Evolutionary conservation across 805 yeast genomes (phyloP).

Genomic region (Hanseniaspora thailandica): DNA sequence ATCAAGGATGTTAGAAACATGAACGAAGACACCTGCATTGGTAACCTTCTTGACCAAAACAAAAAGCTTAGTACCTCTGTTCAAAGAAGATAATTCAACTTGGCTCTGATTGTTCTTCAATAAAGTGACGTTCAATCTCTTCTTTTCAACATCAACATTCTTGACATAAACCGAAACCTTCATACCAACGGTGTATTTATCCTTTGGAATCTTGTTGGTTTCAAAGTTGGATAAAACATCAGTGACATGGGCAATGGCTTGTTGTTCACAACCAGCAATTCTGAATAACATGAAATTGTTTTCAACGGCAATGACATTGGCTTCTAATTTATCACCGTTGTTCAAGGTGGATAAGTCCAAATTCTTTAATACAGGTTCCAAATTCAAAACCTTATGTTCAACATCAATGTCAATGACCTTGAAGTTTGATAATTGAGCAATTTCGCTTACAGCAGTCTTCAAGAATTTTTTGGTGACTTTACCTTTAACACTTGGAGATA

Average conservation of each 20-base stretch:
- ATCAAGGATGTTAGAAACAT: conserved; percentile 55
- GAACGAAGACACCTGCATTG: conserved; percentile 65
- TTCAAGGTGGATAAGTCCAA: conserved; percentile 35
- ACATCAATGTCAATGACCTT: neutral
- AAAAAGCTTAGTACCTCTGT: conserved; percentile 59
- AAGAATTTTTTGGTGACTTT: conserved; percentile 29
- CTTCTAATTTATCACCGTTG: conserved; percentile 48
- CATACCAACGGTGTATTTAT: conserved; percentile 30
- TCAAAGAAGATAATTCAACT: conserved; percentile 43
- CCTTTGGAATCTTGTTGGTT: neutral
- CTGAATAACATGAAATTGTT: conserved; percentile 56
- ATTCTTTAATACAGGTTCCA: neutral
- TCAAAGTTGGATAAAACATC: conserved; percentile 60
- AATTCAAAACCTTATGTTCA: conserved; percentile 2
- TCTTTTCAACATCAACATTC: conserved; percentile 24
- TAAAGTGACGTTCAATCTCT: conserved; percentile 48
- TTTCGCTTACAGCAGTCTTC: neutral
- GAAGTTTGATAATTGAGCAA: conserved; percentile 6
- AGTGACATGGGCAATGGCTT: conserved; percentile 52
- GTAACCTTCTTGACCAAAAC: conserved; percentile 73
- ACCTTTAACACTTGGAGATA: conserved; percentile 60
- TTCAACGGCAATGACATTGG: conserved; percentile 46
- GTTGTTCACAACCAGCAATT: conserved; percentile 50
- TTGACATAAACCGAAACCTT: conserved; percentile 47
- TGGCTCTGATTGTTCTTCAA: conserved; percentile 38